Base-by-base conservation (phyloP, 208 protist genomes). In the Tritrichomonas musculus region DNA sequence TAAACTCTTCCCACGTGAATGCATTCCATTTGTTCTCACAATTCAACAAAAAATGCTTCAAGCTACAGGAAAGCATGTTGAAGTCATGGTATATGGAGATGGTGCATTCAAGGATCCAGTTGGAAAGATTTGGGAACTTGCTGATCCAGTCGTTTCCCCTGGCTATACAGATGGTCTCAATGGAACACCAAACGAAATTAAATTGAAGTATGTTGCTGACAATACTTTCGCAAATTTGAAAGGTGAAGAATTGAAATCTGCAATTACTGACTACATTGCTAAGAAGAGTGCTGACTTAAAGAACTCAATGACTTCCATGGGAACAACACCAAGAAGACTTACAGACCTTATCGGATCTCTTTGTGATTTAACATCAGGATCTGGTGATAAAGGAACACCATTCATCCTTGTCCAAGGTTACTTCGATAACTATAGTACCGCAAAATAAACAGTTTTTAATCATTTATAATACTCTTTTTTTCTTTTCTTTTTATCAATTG, bases 181-280 rank as follows among this genome's bases (percentile, higher is more conserved):
- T 69, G 64, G 64, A 69, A 69, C 64, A n/a, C 64, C 64, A 69
- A 69, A 69, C 27, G 64, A 69, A 69, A 69, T 69, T n/a, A 69
- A 69, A n/a, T n/a, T 69, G 3, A 69, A 69, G 64, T 69, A 69
- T 69, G 27, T 69, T n/a, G 64, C 64, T 69, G 64, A 69, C 27
- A 69, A 69, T 69, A 25, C 5, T n/a, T 69, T 69, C 27, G 20
- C 22, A 69, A 25, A 69, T 8, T n/a, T 69, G 20, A n/a, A 13
- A 3, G 64, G 64, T 25, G 64, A 69, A n/a, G 64, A 69, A 69
- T n/a, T 69, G 3, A 69, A 69, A 25, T 8, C 11, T 5, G 64
- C 64, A 13, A 69, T 69, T n/a, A 17, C 11, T n/a, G 27, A 69
- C 11, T 69, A 69, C 27, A 69, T 69, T n/a, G 11, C 64, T 33